Conservation (phyloP, 164 flowering plant genomes). For the Macadamia tetraphylla region DNA sequence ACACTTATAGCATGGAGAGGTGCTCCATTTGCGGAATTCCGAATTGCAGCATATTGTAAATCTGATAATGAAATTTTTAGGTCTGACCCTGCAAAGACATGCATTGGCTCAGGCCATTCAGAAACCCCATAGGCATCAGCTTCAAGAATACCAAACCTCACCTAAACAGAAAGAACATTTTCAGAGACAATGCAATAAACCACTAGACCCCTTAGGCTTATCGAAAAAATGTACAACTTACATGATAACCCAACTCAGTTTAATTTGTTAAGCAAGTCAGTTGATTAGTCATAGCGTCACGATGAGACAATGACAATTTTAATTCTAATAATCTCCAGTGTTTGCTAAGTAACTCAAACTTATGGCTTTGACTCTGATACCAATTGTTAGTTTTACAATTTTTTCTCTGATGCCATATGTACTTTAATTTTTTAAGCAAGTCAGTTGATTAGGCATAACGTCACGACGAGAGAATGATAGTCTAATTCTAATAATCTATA, state of each 20-base stretch:
- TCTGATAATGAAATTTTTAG: slow-evolving; percentile 56
- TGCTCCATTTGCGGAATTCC: slow-evolving; percentile 79
- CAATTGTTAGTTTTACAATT: no score
- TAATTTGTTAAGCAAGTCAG: no score
- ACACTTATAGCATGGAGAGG: slow-evolving; percentile 88
- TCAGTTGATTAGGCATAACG: no score
- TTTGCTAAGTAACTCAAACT: no score
- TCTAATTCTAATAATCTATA: no score
- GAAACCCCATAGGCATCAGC: slow-evolving; percentile 94
- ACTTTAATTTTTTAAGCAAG: no score
- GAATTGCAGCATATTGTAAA: slow-evolving; percentile 69
- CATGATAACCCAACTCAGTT: slow-evolving; percentile 99
- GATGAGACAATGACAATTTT: no score
- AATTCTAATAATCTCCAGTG: no score
- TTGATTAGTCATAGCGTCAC: no score
- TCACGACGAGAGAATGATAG: no score
- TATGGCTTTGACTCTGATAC: no score
- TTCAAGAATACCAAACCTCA: slow-evolving; percentile 89
- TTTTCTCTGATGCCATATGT: no score
- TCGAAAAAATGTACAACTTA: slow-evolving; percentile 13
- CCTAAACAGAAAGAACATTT: slow-evolving; percentile 31
- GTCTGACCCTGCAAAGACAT: slow-evolving; percentile 80
- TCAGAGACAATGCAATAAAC: not conserved
- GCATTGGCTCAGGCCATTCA: slow-evolving; percentile 99
- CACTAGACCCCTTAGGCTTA: not conserved